Base-by-base conservation (phyloP, 352 stramenopile species). In the Globisporangium nagaii region DNA sequence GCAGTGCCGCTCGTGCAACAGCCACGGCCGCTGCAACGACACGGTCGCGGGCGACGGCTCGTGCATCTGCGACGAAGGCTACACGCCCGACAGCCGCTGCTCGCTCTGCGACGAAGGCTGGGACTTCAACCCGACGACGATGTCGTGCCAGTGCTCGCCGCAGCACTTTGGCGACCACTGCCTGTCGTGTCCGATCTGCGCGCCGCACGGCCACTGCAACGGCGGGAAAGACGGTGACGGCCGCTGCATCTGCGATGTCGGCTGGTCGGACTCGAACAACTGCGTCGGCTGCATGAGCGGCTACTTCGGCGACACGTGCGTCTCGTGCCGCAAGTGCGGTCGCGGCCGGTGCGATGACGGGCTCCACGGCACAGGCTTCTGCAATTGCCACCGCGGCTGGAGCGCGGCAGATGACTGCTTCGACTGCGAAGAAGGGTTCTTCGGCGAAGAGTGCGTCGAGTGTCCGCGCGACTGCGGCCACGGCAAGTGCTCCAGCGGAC, bases 251-350 rank as follows among this genome's bases (percentile, higher is more conserved):
- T 96, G 86, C 56, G 78, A 93, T 30, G 58, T 84, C 22, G 86
- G 84, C 10, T 96, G 84, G 82, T 90, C 83, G 12, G 75, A 90
- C 52, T 96, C 84, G 12, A 92, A 91, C 66, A 92, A 93, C 46
- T 96, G 86, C 51, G 86, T 93, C 37, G 82, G 84, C 8, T 96
- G 86, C 51, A 93, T 93, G 80, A 70, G 65, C 32, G 79, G 84
- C 15, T 96, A 93, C 55, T 96, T 75, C 50, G 69, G 86, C 8
- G 68, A 84, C 43, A 82, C 71, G 30, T 96, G 86, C 50, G 55
- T 79, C 2, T 8, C 68, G 9, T 96, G 86, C 55, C 80, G 81
- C 9, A 84, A 87, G 22, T 96, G 86, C 44, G 85, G 84, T 13
- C 62, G 86, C 72, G 84, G 84, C 4, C 67, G 79, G 13, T 96